Evolutionary conservation across 2,329 filamentous ascomycete genomes (phyloP).

Genomic region (Microdochium bolleyi): DNA sequence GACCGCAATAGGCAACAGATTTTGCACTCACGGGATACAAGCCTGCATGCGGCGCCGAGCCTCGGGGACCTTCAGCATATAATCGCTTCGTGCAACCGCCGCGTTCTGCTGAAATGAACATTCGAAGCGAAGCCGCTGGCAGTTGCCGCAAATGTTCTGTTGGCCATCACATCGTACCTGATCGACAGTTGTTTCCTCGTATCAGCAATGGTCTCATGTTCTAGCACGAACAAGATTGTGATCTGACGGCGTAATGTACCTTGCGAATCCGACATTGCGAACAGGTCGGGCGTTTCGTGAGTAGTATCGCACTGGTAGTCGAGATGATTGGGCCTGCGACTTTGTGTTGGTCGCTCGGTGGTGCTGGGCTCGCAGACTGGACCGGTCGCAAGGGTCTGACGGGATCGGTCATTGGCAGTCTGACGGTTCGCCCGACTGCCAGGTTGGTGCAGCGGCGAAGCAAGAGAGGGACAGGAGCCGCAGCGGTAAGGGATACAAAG

Average conservation of each 20-base stretch:
- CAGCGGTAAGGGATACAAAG: too few species aligned
- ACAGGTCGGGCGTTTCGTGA: conserved; percentile 14
- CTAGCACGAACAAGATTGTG: neutral
- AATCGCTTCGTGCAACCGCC: conserved; percentile 10
- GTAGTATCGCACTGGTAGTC: conserved; percentile 3
- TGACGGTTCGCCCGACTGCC: neutral
- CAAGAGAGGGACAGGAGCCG: too few species aligned
- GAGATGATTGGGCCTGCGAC: neutral
- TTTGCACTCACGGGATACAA: conserved; percentile 12
- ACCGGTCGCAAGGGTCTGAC: conserved; percentile 15
- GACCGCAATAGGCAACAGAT: neutral
- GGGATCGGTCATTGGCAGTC: conserved; percentile 14
- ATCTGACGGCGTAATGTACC: conserved; percentile 2
- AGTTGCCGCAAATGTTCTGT: conserved; percentile 20
- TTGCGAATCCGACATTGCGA: conserved; percentile 19
- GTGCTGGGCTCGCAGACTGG: conserved; percentile 5
- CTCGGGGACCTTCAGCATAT: conserved; percentile 15
- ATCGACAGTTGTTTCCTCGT: neutral
- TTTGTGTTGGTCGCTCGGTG: neutral
- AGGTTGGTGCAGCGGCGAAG: neutral
- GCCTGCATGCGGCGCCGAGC: conserved; percentile 18
- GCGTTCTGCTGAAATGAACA: conserved; percentile 22
- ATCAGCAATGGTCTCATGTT: neutral
- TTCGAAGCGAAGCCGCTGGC: conserved; percentile 21
- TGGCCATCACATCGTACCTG: conserved; percentile 18